A percentile compares a stretch with the other conserved stretches of the same genome.
Evolutionary conservation across 2,329 filamentous ascomycete species (phyloP).

Genomic region (Nannizziopsis arthrosporioides): DNA sequence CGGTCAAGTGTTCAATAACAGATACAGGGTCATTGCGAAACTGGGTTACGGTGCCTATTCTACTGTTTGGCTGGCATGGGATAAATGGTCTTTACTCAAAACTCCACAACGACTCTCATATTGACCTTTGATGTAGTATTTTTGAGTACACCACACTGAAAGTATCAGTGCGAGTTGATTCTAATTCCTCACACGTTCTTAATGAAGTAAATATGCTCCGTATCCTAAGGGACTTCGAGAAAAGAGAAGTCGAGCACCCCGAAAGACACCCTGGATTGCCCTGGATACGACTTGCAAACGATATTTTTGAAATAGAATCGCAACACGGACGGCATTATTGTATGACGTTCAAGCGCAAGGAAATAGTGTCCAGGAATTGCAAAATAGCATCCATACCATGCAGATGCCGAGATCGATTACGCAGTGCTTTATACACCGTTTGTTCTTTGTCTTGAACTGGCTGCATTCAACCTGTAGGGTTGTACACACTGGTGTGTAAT

Average conservation of each 20-base stretch:
- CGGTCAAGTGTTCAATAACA: slow-evolving; percentile 17
- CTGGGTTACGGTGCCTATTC: slow-evolving; percentile 21
- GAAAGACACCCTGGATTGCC: slow-evolving; percentile 14
- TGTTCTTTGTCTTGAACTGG: slow-evolving; percentile 16
- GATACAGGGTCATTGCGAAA: slow-evolving; percentile 19
- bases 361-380: slow-evolving; percentile 18
- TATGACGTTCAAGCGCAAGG: slow-evolving; percentile 19
- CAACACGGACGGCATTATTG: slow-evolving; percentile 20
- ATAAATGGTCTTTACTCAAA: slow-evolving; percentile 15
- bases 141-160: slow-evolving; percentile 18
- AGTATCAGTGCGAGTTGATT: slow-evolving; percentile 15
- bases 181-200: slow-evolving; percentile 13
- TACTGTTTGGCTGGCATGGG: slow-evolving; percentile 20
- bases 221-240: slow-evolving; percentile 14
- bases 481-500: slow-evolving; percentile 17
- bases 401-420: slow-evolving; percentile 16
- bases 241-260: slow-evolving; percentile 6
- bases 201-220: slow-evolving; percentile 19
- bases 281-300: slow-evolving; percentile 19
- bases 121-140: slow-evolving; percentile 2
- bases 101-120: background rate
- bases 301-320: slow-evolving; percentile 19
- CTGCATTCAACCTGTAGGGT: slow-evolving; percentile 15
- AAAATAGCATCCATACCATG: slow-evolving; percentile 17
- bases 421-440: slow-evolving; percentile 16